A percentile compares a stretch with the other conserved stretches of the same genome.
These are phyloP conservation scores for Talaromyces trachyspermus DNA, from an alignment of 495 filamentous ascomycete species.

Conservation along the genomic window DNA sequence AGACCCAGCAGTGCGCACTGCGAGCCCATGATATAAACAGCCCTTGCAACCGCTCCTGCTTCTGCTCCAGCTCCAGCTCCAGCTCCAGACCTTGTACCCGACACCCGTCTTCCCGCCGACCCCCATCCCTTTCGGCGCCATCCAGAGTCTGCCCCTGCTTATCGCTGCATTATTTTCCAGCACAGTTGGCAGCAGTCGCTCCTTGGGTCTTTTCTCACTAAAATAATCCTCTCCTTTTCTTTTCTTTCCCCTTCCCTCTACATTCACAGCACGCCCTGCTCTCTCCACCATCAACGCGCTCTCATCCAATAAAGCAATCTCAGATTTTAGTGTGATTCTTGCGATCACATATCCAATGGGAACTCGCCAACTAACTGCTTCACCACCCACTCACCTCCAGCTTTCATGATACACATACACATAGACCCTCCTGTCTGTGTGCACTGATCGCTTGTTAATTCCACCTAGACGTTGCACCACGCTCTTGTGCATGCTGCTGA, in stretches of 20 bases:
- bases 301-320: conserved; percentile 1
- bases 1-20: conserved; percentile 32
- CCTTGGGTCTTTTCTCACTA: not conserved
- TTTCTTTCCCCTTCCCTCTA: not conserved
- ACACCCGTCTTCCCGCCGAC: not conserved
- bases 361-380: conserved; percentile 1
- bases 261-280: not conserved
- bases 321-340: conserved; percentile 5
- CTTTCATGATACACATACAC: not conserved
- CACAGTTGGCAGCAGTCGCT: too few species aligned
- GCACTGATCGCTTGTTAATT: too few species aligned
- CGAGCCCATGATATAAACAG: conserved; percentile 46
- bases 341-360: not conserved
- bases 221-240: not conserved
- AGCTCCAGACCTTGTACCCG: conserved; percentile 2
- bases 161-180: not conserved
- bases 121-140: conserved; percentile 1
- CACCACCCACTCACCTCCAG: conserved; percentile 4
- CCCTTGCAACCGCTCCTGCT: conserved; percentile 40
- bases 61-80: not conserved
- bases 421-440: not conserved
- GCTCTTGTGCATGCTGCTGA: too few species aligned
- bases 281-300: too few species aligned
- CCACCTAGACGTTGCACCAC: too few species aligned
- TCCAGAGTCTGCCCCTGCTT: not conserved